phyloP scores from a whole-genome alignment of 2,329 filamentous ascomycete genomes.

The Epichloe hybrida region DNA sequence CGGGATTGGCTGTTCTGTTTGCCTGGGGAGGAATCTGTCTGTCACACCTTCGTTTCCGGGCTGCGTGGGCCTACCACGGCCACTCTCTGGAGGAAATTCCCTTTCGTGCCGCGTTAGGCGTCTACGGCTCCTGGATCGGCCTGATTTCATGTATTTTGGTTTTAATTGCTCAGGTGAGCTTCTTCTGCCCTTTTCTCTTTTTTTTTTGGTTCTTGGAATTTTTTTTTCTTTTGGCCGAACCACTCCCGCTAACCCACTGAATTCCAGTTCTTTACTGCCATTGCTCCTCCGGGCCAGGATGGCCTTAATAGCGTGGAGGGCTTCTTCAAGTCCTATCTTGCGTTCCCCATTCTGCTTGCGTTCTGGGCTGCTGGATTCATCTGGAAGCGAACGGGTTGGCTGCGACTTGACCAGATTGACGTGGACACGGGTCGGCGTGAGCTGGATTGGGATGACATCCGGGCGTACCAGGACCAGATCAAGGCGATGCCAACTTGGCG shows the following conservation, averaged over 20 bases:
- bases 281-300: conserved; percentile 22
- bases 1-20: conserved; percentile 48
- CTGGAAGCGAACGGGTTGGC: conserved; percentile 53
- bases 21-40: conserved; percentile 54
- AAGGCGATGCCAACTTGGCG: conserved; percentile 7
- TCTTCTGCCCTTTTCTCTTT: conserved; percentile 2
- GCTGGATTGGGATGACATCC: conserved; percentile 24
- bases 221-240: no score
- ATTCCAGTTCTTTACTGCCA: conserved; percentile 32
- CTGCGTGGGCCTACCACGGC: conserved; percentile 43
- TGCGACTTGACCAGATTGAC: conserved; percentile 46
- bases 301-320: conserved; percentile 27
- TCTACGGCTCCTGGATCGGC: conserved; percentile 49
- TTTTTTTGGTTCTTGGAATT: background rate
- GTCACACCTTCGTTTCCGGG: conserved; percentile 54
- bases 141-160: conserved; percentile 41
- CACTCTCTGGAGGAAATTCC: conserved; percentile 51
- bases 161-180: conserved; percentile 33
- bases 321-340: conserved; percentile 43
- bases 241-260: background rate
- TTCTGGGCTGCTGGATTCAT: conserved; percentile 44
- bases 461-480: conserved; percentile 7
- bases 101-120: conserved; percentile 45
- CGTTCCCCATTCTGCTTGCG: conserved; percentile 35
- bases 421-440: conserved; percentile 51